Evolutionary conservation across 352 stramenopile genomes (phyloP).

Genomic region (Phytophthora pistaciae): DNA sequence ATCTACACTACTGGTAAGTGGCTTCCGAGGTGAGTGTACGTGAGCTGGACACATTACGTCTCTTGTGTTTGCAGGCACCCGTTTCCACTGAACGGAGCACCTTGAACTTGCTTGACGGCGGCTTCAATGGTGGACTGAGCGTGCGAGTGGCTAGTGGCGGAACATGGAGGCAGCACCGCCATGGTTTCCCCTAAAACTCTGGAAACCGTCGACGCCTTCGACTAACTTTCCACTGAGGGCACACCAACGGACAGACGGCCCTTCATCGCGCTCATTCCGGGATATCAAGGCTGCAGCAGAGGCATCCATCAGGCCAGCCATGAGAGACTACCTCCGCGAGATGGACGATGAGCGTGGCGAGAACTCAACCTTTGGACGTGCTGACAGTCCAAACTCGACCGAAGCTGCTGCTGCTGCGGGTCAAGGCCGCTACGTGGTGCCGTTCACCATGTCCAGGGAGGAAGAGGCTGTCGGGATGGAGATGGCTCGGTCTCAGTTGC

Average conservation of each 20-base stretch:
- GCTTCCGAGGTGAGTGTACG: not conserved
- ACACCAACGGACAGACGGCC: slow-evolving; percentile 34
- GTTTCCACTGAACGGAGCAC: slow-evolving; percentile 1
- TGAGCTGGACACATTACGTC: not conserved
- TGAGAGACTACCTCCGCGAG: slow-evolving; percentile 29
- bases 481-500: slow-evolving; percentile 32
- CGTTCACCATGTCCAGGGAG: slow-evolving; percentile 59
- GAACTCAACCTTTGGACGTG: not conserved
- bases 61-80: not conserved
- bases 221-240: slow-evolving; percentile 25
- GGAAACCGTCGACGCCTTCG: slow-evolving; percentile 35
- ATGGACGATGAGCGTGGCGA: slow-evolving; percentile 23
- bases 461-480: slow-evolving; percentile 45
- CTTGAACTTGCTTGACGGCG: slow-evolving; percentile 11
- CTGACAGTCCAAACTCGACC: not conserved
- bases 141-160: not conserved
- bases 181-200: slow-evolving; percentile 13
- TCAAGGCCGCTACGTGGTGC: slow-evolving; percentile 58
- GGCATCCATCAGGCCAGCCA: not conserved
- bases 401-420: slow-evolving; percentile 10
- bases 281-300: slow-evolving; percentile 16
- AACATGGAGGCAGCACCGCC: not conserved
- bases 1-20: not conserved
- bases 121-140: not conserved
- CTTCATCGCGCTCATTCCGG: slow-evolving; percentile 28